Conservation (phyloP, 1,139 yeast genomes). For the Geotrichum macrosporum region DNA sequence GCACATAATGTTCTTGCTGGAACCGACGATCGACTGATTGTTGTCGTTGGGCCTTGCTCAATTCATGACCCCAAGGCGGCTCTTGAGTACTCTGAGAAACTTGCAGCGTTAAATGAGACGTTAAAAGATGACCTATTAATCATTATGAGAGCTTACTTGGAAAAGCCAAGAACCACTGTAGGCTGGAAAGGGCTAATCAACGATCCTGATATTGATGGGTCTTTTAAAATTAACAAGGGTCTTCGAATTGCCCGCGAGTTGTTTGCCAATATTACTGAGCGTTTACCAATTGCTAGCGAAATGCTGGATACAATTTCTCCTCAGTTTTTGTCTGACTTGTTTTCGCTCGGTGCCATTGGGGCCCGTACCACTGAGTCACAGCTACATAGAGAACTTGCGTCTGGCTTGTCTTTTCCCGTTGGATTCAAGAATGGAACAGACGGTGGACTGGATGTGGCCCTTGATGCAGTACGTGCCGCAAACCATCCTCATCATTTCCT, state of each 20-base stretch:
- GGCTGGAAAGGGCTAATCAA: constrained; percentile 99
- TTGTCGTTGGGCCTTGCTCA: constrained; percentile 94
- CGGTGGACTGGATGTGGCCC: constrained; percentile 85
- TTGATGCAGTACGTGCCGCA: constrained; percentile 92
- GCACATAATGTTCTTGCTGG: constrained; percentile 69
- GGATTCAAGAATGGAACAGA: constrained; percentile 98
- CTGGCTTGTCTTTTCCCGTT: constrained; percentile 93
- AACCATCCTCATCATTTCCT: constrained; percentile 90
- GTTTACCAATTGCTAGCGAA: constrained; percentile 90
- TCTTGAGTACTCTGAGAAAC: constrained; percentile 71
- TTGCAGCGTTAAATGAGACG: constrained; percentile 56
- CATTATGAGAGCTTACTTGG: constrained; percentile 96
- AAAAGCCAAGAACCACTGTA: constrained; percentile 96
- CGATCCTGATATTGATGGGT: constrained; percentile 93
- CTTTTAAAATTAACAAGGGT: constrained; percentile 94
- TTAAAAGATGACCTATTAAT: constrained; percentile 72
- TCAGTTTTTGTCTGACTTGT: constrained; percentile 82
- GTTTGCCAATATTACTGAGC: constrained; percentile 75
- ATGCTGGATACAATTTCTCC: constrained; percentile 98
- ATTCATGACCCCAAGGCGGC: constrained; percentile 94
- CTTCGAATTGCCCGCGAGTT: constrained; percentile 81
- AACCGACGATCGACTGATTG: constrained; percentile 73
- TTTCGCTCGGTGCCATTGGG: constrained; percentile 94
- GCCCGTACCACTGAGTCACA: constrained; percentile 98
- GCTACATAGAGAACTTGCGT: constrained; percentile 91